Base-by-base conservation (phyloP, 257 asterid genomes). In the Rauvolfia tetraphylla region DNA sequence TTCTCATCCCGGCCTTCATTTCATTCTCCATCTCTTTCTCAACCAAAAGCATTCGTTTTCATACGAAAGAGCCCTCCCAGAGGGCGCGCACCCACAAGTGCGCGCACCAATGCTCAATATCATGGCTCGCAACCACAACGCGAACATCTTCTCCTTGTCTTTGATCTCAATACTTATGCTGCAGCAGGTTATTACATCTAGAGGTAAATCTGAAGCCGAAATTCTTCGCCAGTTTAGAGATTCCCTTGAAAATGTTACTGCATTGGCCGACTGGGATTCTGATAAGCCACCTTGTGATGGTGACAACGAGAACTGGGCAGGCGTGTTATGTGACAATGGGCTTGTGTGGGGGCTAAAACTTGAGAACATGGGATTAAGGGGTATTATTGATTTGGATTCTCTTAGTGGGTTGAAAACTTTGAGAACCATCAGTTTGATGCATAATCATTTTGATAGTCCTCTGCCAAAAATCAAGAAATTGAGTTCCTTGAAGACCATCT, bases 321-420 rank as follows among this genome's bases (percentile, higher is more conserved):
- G 89, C 3, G 76, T 90, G 7, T 57, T 85, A 29, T 90, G 96
- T 25, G 87, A 83, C 13, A 62, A 72, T 5, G 98, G 96, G 6
- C 53, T 25, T 9, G 85, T 95, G 0, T 85, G 84, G 88, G 97
- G 97, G 7, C 81, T 95, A 31, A 83, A 84, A 83, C 87, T 93
- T 25, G 91, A 91, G 74, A 81, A 81, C 41, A 77, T 91, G 89
- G 97, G 93, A 10, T 70, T 95, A 59, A 81, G 42, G 25, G 99
- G 99, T 22, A 29, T 12, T 38, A 82, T 95, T 68, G 89, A 95
- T 36, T 80, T 86, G 20, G 96, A 84, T 1, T 41, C 91, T 7
- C 95, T 95, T 18, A 56, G 82, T 10, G 80, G 76, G 53, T 25
- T 95, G 75, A 67, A 81, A 1, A 56, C 71, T 70, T 48, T 95